Percentiles rank a stretch among this genome's conserved stretches.
Conservation (phyloP, 2,329 filamentous ascomycete species). For the Cladobotryum mycophilum region DNA sequence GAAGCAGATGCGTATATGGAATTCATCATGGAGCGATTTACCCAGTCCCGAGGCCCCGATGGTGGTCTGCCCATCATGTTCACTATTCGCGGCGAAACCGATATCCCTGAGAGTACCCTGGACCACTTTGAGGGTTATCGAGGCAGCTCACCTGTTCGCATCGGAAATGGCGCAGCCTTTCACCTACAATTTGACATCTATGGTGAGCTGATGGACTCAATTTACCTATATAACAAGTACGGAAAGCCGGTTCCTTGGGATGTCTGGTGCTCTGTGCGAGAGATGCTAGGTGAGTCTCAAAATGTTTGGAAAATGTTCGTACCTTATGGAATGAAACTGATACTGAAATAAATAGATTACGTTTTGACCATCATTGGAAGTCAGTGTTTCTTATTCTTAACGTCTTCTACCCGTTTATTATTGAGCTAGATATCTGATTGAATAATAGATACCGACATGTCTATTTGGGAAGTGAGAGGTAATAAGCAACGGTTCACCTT, state of each 20-base stretch:
- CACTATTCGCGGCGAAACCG: constrained; percentile 66
- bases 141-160: constrained; percentile 63
- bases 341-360: constrained; percentile 45
- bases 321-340: not conserved
- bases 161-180: constrained; percentile 70
- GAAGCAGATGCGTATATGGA: constrained; percentile 74
- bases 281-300: constrained; percentile 49
- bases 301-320: not conserved
- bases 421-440: constrained; percentile 7
- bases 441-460: constrained; percentile 62
- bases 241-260: constrained; percentile 73
- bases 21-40: constrained; percentile 68
- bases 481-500: constrained; percentile 72
- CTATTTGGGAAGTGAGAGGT: constrained; percentile 76
- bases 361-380: constrained; percentile 60
- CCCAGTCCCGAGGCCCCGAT: constrained; percentile 51
- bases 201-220: constrained; percentile 69
- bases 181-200: constrained; percentile 77
- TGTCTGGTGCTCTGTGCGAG: constrained; percentile 64
- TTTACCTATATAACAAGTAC: constrained; percentile 75
- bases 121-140: constrained; percentile 67
- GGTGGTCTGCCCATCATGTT: constrained; percentile 74
- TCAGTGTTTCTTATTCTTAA: constrained; percentile 19
- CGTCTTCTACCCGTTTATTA: no score
- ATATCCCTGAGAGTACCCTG: constrained; percentile 65